Evolutionary conservation across 140 eudicot species (phyloP), one percentile per base, ranked within the genome.

Genomic region (Flaveria floridana): DNA sequence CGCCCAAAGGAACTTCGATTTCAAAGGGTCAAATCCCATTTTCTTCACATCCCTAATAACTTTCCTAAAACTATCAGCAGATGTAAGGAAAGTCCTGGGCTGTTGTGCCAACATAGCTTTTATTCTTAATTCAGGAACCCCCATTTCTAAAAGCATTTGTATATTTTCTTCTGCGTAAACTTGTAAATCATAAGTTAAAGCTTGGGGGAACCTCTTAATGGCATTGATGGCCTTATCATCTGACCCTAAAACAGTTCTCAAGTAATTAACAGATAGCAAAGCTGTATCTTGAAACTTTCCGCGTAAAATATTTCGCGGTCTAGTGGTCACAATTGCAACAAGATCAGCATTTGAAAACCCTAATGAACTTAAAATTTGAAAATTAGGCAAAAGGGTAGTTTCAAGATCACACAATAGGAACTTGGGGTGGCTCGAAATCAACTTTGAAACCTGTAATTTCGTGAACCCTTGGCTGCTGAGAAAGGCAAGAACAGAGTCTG

Each of bases 11-110:
- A 81, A 84, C 50, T 57, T 73, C 2, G 34, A 0, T 16, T 50
- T 76, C 16, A 64, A 41, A 44, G 86, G 81, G 65, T 76, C 74
- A 56, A 87, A 63, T 5, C 85, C 85, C 83, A 87, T 55, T 42
- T 82, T 42, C 83, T 62, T 66, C 65, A 86, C 85, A 7, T 41
- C 47, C 25, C 21, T 71, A 15, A 81, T 77, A 18, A 70, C 76
- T 48, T 79, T 68, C 18, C 15, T 66, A 52, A 84, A 82, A n/a
- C 34, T 65, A 46, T 84, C 85, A 26, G 71, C 68, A 19, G 78
- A 58, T 4, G 70, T 74, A 44, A 50, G 34, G 13, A 84, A 53
- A 6, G 80, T 75, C n/a, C 71, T 39, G 10, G 86, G 85, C 2
- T 73, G 85, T n/a, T 70, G 21, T 20, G 84, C 66, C 70, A 86